phyloP scores from a whole-genome alignment of 495 filamentous ascomycete species.

The Penicillium cosmopolitanum region DNA sequence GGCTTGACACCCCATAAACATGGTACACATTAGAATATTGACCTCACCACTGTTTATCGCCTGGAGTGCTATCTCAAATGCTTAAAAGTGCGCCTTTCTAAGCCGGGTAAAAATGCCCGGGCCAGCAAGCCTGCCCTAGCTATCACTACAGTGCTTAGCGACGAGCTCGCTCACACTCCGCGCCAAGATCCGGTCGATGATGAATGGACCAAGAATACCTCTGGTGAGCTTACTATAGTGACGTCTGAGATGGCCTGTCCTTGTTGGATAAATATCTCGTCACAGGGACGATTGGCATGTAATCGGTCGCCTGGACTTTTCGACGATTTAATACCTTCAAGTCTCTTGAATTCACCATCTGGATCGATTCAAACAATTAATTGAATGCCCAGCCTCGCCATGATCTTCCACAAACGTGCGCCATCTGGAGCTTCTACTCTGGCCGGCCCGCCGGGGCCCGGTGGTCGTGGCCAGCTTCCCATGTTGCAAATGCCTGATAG shows the following conservation, averaged over 20 bases:
- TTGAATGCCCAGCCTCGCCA: neutral
- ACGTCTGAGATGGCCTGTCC: slow-evolving; percentile 19
- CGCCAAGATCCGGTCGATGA: slow-evolving; percentile 19
- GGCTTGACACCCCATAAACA: slow-evolving; percentile 2
- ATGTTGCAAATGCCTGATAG: slow-evolving; percentile 45
- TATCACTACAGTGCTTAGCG: neutral
- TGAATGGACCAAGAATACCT: slow-evolving; percentile 11
- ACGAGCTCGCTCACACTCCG: neutral
- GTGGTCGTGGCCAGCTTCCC: slow-evolving; percentile 35
- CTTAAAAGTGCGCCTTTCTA: neutral
- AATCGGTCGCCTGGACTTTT: neutral
- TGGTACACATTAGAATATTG: slow-evolving; percentile 11
- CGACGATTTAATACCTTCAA: neutral
- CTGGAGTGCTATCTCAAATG: neutral
- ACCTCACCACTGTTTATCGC: slow-evolving; percentile 18
- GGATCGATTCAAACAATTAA: neutral
- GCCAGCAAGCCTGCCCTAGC: neutral
- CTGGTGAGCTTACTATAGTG: slow-evolving; percentile 8
- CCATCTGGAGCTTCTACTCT: slow-evolving; percentile 18
- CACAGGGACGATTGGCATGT: neutral
- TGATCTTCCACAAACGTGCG: slow-evolving; percentile 19
- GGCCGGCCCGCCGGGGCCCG: slow-evolving; percentile 9
- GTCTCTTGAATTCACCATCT: neutral
- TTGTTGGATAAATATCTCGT: slow-evolving; percentile 13
- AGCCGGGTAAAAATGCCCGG: neutral